These are phyloP conservation scores for Kodamaea kakaduensis DNA, from an alignment of 805 yeast species.

Conservation along the genomic window DNA sequence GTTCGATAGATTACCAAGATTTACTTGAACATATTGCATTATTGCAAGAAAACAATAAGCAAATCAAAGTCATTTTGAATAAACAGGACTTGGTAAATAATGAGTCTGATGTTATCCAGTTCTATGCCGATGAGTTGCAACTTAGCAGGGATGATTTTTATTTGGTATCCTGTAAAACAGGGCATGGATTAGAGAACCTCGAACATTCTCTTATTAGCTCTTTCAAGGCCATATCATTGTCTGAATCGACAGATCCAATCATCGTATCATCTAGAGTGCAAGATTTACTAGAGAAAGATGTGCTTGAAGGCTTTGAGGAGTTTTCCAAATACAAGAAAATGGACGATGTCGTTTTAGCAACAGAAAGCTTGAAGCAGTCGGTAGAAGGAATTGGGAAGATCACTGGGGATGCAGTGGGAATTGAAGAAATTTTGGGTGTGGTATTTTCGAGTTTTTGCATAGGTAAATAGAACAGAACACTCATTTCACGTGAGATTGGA, in stretches of 20 bases:
- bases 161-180: constrained; percentile 57
- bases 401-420: constrained; percentile 83
- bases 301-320: constrained; percentile 67
- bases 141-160: constrained; percentile 16
- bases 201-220: constrained; percentile 34
- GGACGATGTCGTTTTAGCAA: constrained; percentile 74
- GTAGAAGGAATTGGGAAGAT: constrained; percentile 88
- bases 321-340: constrained; percentile 47
- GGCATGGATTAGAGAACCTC: constrained; percentile 53
- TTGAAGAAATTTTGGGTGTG: constrained; percentile 87
- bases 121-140: constrained; percentile 13
- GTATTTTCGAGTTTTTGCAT: constrained; percentile 92
- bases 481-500: background rate
- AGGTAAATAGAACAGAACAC: constrained; percentile 57
- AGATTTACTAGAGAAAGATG: constrained; percentile 73
- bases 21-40: constrained; percentile 35
- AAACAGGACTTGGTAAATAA: constrained; percentile 49
- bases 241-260: constrained; percentile 59
- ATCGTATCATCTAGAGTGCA: constrained; percentile 70
- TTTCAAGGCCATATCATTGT: constrained; percentile 48
- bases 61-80: constrained; percentile 49
- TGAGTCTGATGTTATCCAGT: background rate
- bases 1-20: constrained; percentile 22
- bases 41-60: constrained; percentile 25
- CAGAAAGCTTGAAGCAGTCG: constrained; percentile 69